Conservation (phyloP, 2,329 filamentous ascomycete species). For the Aspergillus viridinutans region DNA sequence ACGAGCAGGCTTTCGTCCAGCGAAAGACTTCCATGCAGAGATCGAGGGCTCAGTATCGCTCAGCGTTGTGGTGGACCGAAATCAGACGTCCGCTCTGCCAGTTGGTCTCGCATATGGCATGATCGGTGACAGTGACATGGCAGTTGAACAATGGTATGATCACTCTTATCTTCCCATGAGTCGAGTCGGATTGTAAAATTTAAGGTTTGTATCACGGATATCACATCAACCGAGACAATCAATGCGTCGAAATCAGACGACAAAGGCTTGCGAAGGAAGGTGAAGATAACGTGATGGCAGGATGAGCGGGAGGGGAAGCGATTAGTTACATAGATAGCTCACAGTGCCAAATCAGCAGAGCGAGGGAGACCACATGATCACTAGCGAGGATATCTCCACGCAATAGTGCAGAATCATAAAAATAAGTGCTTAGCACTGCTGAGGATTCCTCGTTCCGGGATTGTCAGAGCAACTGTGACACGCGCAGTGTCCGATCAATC, state of each 20-base stretch:
- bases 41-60: not conserved
- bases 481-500: conserved; percentile 9
- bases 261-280: not conserved
- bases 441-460: not conserved
- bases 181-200: not conserved
- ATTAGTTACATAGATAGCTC: conserved; percentile 14
- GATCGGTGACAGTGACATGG: conserved; percentile 13
- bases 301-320: conserved; percentile 4
- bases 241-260: conserved; percentile 4
- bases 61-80: not conserved
- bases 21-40: conserved; percentile 15
- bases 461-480: conserved; percentile 2
- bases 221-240: conserved; percentile 12
- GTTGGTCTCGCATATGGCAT: not conserved
- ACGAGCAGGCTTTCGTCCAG: conserved; percentile 22
- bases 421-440: not conserved
- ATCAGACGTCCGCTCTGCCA: conserved; percentile 8
- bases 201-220: conserved; percentile 6
- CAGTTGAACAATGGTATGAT: conserved; percentile 1
- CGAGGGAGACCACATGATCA: conserved; percentile 11
- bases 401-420: not conserved
- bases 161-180: not conserved
- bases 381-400: not conserved
- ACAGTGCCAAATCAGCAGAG: conserved; percentile 4
- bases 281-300: conserved; percentile 1